phyloP scores from a whole-genome alignment of 129 eudicot species.

The Silybum marianum region DNA sequence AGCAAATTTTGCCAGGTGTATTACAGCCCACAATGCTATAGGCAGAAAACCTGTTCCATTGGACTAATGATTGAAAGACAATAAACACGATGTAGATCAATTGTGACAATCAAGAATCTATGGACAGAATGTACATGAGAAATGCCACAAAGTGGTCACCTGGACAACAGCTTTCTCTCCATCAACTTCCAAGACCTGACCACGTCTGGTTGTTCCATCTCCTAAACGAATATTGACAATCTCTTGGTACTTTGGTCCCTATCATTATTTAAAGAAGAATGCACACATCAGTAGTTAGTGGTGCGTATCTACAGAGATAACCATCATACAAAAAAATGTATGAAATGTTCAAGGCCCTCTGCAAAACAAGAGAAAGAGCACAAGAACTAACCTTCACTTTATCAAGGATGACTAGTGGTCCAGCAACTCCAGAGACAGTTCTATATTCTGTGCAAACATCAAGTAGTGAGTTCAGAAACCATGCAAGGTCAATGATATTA shows the following conservation, averaged over 20 bases:
- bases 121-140: not conserved
- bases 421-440: conserved; percentile 99
- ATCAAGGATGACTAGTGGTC: conserved; percentile 96
- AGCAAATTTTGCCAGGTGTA: not conserved
- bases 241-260: conserved; percentile 99
- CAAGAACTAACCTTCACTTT: conserved; percentile 76
- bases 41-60: not conserved
- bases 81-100: not conserved
- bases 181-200: conserved; percentile 98
- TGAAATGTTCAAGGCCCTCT: not conserved
- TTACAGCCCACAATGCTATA: not conserved
- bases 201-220: conserved; percentile 97
- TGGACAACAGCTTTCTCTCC: conserved; percentile 99
- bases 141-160: not conserved
- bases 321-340: not conserved
- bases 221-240: conserved; percentile 96
- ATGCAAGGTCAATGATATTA: not conserved
- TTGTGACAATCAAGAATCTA: not conserved
- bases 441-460: conserved; percentile 66
- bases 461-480: conserved; percentile 2
- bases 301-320: conserved; percentile 14
- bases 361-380: not conserved
- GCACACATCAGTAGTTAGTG: conserved; percentile 13
- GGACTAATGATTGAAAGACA: not conserved
- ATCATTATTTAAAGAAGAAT: conserved; percentile 20